Evolutionary conservation across 2,329 filamentous ascomycete genomes (phyloP).

Genomic region (Tolypocladium sp.): DNA sequence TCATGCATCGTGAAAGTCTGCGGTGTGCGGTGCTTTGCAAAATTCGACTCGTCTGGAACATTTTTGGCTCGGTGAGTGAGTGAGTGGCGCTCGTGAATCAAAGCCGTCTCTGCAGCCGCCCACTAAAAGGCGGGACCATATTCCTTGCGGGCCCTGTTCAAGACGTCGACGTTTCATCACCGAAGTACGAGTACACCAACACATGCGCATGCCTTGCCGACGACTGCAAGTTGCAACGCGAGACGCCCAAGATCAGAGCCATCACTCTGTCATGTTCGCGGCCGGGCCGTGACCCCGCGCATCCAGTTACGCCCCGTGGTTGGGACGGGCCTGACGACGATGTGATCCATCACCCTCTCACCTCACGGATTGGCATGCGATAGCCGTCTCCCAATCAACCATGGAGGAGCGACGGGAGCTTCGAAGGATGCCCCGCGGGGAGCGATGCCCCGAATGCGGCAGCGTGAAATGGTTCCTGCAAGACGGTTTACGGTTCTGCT

Average conservation of each 20-base stretch:
- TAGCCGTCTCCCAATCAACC: not conserved
- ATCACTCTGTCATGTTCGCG: not conserved
- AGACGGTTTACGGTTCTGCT: constrained; percentile 70
- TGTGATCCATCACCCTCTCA: not conserved
- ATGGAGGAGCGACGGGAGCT: constrained; percentile 35
- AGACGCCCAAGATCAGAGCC: not conserved
- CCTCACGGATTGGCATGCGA: not conserved
- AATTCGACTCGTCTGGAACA: not conserved
- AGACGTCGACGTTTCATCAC: not conserved
- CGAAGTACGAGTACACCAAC: not conserved
- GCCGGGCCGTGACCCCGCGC: not conserved
- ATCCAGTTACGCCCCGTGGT: not conserved
- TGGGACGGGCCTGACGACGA: not conserved
- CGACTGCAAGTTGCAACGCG: not conserved
- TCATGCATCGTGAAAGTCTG: not conserved
- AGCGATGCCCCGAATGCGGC: constrained; percentile 57
- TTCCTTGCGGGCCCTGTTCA: not conserved
- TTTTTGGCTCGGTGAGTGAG: not conserved
- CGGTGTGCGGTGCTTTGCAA: not conserved
- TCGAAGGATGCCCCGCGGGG: constrained; percentile 41
- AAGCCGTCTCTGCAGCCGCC: not conserved
- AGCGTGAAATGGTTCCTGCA: constrained; percentile 64
- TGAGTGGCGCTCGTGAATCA: not conserved
- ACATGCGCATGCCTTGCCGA: not conserved
- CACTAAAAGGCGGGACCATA: not conserved